Conservation (phyloP, 108 stramenopile genomes). For the Poteriospumella lacustris region DNA sequence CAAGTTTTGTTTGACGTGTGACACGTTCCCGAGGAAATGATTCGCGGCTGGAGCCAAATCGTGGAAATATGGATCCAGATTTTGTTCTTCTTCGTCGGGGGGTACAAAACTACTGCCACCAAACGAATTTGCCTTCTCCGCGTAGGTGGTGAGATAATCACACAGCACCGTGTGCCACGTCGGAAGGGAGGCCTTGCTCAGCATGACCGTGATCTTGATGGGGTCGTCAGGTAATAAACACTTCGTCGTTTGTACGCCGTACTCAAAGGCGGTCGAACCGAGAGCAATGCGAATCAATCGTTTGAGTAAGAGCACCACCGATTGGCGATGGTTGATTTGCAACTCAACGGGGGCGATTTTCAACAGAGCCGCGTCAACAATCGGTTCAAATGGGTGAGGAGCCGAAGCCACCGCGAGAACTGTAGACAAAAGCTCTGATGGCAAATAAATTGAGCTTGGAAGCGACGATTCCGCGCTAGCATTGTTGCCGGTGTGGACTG, state of each 20-base stretch:
- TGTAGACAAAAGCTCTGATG: no score
- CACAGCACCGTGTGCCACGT: neutral
- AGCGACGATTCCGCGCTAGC: no score
- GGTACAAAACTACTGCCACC: neutral
- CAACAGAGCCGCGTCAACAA: no score
- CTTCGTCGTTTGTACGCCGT: neutral
- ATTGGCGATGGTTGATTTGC: neutral
- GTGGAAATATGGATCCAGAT: neutral
- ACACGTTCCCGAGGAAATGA: neutral
- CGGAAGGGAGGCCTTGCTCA: neutral
- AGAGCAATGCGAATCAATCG: neutral
- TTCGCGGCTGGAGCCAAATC: neutral
- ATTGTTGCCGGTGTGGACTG: no score
- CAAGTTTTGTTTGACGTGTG: neutral
- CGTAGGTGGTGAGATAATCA: neutral
- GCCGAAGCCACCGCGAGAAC: no score
- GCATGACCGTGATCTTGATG: neutral
- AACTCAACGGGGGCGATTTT: no score
- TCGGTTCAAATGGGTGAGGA: no score
- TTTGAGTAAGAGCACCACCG: neutral
- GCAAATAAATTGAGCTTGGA: no score
- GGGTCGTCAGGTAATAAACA: neutral
- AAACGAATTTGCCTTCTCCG: neutral
- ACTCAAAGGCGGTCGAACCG: neutral
- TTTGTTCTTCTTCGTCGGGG: constrained; percentile 2